phyloP scores from a whole-genome alignment of 1,139 yeast genomes.

The Blastobotrys illinoisensis region DNA sequence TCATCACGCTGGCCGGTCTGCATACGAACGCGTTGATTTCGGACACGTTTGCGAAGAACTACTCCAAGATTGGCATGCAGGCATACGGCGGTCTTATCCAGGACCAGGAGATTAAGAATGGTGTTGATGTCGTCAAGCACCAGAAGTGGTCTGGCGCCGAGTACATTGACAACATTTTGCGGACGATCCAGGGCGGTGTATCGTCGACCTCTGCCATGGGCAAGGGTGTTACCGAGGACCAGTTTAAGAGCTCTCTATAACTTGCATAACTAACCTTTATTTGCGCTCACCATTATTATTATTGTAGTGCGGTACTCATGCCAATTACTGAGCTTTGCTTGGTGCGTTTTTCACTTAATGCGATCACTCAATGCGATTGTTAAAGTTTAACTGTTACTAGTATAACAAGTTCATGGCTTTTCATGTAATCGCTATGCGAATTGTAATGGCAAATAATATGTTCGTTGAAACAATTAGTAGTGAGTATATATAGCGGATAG shows the following conservation, averaged over 20 bases:
- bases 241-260: constrained; percentile 49
- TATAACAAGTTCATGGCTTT: too few species aligned
- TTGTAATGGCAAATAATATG: too few species aligned
- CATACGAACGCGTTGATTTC: constrained; percentile 94
- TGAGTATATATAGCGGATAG: too few species aligned
- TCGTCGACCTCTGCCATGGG: constrained; percentile 98
- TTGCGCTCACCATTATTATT: too few species aligned
- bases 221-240: constrained; percentile 96
- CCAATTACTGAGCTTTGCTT: too few species aligned
- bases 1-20: constrained; percentile 94
- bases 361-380: too few species aligned
- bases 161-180: constrained; percentile 86
- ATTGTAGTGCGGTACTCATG: too few species aligned
- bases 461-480: too few species aligned
- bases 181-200: constrained; percentile 91
- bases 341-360: too few species aligned
- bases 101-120: constrained; percentile 79
- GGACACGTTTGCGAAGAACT: constrained; percentile 76
- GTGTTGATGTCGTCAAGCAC: constrained; percentile 94
- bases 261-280: too few species aligned
- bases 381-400: too few species aligned
- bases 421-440: too few species aligned
- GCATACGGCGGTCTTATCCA: constrained; percentile 89
- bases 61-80: constrained; percentile 83
- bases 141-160: constrained; percentile 99